Percentiles rank a stretch among this genome's conserved stretches.
Conservation (phyloP, 371 early-diverging fungal species). For the Lichtheimia corymbifera region DNA sequence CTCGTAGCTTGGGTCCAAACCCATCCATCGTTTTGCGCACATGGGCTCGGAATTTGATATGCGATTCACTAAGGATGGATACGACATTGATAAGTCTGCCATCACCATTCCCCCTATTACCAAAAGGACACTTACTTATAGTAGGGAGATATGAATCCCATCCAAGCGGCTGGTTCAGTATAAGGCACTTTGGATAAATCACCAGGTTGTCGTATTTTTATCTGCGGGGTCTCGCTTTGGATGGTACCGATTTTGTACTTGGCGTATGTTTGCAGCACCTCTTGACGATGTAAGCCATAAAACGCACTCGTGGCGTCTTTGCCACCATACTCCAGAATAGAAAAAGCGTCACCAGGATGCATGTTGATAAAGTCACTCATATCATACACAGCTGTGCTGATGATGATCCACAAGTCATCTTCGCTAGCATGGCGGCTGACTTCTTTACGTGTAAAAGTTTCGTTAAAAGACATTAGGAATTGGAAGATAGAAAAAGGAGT, state of each 20-base stretch:
- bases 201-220: constrained; percentile 34
- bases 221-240: constrained; percentile 33
- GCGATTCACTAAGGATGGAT: constrained; percentile 55
- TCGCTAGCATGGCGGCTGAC: constrained; percentile 69
- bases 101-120: too few species aligned
- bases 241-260: constrained; percentile 55
- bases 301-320: constrained; percentile 37
- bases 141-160: constrained; percentile 61
- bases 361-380: constrained; percentile 79
- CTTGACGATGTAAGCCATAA: constrained; percentile 71
- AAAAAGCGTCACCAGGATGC: constrained; percentile 90
- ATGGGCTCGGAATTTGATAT: constrained; percentile 44
- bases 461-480: constrained; percentile 7
- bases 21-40: constrained; percentile 38
- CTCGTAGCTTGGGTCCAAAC: constrained; percentile 38
- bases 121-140: constrained; percentile 49
- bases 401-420: constrained; percentile 86
- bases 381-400: constrained; percentile 84
- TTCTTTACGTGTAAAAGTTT: constrained; percentile 61
- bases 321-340: constrained; percentile 54
- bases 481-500: too few species aligned
- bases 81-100: too few species aligned
- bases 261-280: constrained; percentile 53
- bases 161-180: constrained; percentile 50
- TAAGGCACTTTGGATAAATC: constrained; percentile 57